Evolutionary conservation across 768 basidiomycete species (phyloP), one percentile per base, ranked within the genome.

Genomic region (Pleurotus giganteus): DNA sequence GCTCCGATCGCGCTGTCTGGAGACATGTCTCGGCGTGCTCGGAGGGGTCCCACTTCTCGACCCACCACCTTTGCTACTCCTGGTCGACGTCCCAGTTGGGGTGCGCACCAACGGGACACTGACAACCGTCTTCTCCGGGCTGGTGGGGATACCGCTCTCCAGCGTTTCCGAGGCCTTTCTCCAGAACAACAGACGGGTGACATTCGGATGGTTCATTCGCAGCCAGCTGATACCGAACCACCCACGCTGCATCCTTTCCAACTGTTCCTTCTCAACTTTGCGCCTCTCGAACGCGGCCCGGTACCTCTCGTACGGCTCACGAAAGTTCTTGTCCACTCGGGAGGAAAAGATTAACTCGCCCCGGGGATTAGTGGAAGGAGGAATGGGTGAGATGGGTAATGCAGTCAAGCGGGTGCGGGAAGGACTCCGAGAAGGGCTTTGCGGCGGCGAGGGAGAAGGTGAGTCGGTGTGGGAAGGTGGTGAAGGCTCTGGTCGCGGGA

Each of bases 331-430:
- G 57, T 91, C 88, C 17, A 99, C 88, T 43, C 91, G 85, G 9
- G 88, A 91, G 2, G 91, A 94, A 71, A 99, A 97, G 53, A 98
- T 97, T 56, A 99, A 84, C 66, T 99, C 97, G 47, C 97, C 96
- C 12, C 95, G 87, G 2, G 96, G 94, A 68, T 94, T 97, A 26
- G 77, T 76, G 12, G 93, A 80, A 0, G 94, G 92, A 2, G 94
- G 94, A 37, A 97, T 95, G n/a, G 91, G 83, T 1, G 86, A 75
- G 54, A 92, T 85, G 47, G 80, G 80, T 23, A 80, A 70, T 26
- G 82, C 77, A 4, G 78, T 76, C 29, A 66, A 65, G 3, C 60
- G 61, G 2, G 71, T 66, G n/a, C 74, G 66, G 5, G 72, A 62
- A 21, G 66, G 65, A 13, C 69, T 60, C 39, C 57, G 69, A 17